Conservation (phyloP, 306 rosid genomes). For the Quercus ilex region DNA sequence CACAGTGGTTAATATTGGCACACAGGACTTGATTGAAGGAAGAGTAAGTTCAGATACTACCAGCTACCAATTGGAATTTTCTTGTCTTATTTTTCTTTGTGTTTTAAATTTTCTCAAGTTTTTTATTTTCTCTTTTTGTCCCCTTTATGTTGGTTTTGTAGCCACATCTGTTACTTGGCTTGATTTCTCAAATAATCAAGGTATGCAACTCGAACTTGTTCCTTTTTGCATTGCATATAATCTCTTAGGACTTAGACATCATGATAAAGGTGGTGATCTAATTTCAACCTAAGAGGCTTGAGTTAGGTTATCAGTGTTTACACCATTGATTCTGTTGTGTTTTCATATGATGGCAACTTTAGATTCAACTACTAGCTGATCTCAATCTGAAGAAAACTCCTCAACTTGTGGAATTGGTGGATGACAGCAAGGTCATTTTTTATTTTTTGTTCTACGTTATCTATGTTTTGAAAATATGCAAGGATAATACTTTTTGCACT, state of each 20-base stretch:
- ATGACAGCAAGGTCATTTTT: slow-evolving; percentile 74
- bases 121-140: slow-evolving; percentile 4
- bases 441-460: slow-evolving; percentile 3
- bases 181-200: slow-evolving; percentile 97
- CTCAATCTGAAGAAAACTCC: slow-evolving; percentile 98
- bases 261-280: slow-evolving; percentile 12
- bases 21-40: slow-evolving; percentile 88
- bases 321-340: slow-evolving; percentile 10
- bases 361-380: slow-evolving; percentile 96
- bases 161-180: slow-evolving; percentile 91
- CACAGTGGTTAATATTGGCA: slow-evolving; percentile 98
- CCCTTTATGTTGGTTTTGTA: slow-evolving; percentile 34
- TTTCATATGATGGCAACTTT: slow-evolving; percentile 35
- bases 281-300: slow-evolving; percentile 3
- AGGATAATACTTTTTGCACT: not conserved
- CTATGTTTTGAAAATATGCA: slow-evolving; percentile 1
- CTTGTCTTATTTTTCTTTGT: not conserved
- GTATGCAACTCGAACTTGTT: slow-evolving; percentile 34
- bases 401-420: slow-evolving; percentile 93
- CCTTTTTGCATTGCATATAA: slow-evolving; percentile 1
- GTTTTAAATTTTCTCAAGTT: slow-evolving; percentile 12
- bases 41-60: slow-evolving; percentile 60
- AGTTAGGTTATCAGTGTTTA: slow-evolving; percentile 4
- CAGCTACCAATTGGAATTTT: slow-evolving; percentile 15
- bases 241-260: slow-evolving; percentile 9